phyloP scores from a whole-genome alignment of 2,329 filamentous ascomycete species.

The Neocucurbitaria cava region DNA sequence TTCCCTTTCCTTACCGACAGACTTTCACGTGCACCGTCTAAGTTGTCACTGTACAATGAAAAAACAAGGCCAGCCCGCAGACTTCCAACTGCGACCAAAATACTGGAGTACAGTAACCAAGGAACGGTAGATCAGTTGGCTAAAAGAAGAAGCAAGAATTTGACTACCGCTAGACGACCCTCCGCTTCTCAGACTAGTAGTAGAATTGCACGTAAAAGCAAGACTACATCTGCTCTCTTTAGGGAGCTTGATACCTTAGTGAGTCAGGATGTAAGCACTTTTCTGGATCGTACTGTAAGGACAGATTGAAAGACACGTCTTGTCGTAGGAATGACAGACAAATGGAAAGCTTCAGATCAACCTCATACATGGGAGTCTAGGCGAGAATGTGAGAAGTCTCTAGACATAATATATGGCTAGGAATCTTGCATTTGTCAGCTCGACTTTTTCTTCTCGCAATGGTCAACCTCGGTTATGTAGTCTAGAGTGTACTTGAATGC shows the following conservation, averaged over 20 bases:
- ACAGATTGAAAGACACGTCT: too few species aligned
- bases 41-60: constrained; percentile 6
- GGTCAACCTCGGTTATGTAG: too few species aligned
- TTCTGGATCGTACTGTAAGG: constrained; percentile 14
- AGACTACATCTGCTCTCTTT: constrained; percentile 35
- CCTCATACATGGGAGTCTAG: too few species aligned
- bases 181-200: background rate
- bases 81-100: constrained; percentile 30
- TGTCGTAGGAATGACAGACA: too few species aligned
- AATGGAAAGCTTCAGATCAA: too few species aligned
- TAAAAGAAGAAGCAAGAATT: background rate
- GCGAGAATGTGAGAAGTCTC: too few species aligned
- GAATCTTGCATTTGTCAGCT: too few species aligned
- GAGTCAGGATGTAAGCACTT: constrained; percentile 11
- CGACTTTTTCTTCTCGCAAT: too few species aligned
- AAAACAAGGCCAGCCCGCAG: constrained; percentile 6
- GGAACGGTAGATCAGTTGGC: constrained; percentile 16
- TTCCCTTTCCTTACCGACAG: background rate
- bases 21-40: background rate
- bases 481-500: too few species aligned
- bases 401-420: too few species aligned
- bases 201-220: constrained; percentile 7
- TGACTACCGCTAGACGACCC: background rate
- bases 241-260: constrained; percentile 40
- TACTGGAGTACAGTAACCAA: constrained; percentile 20